Evolutionary conservation across 2,329 filamentous ascomycete species (phyloP), one percentile per base, ranked within the genome.

Genomic region (Microdochium bolleyi): DNA sequence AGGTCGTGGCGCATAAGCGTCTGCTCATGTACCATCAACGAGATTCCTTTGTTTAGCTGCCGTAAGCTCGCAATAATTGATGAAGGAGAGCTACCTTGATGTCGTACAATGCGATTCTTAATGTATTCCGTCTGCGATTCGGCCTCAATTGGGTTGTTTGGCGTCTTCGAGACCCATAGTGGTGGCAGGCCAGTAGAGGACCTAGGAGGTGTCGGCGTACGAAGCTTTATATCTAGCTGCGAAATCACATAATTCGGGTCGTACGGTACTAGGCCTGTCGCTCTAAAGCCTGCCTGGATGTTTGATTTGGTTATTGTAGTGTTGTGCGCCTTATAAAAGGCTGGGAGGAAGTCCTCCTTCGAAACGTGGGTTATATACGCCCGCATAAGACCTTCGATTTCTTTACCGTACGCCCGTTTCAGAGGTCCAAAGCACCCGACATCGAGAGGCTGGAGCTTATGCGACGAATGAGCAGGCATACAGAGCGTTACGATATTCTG

Each of bases 261-360:
- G 48, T 62, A 59, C 55, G 61, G 65, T 51, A 66, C 56, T 55
- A 70, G 56, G 22, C 67, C 56, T 60, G 64, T 62, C 54, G 59
- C 62, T 60, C 55, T 49, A 57, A 69, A 68, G 52, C 58, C 57
- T 62, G 52, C 54, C 49, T 56, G 41, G 32, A 63, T 62, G 54
- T 68, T 69, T 53, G 56, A 51, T 49, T 53, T 14, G 49, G 57
- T 67, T 50, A 69, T 58, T 51, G 58, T 53, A 41, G 55, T n/a
- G 13, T 54, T 49, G 59, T 59, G 64, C 24, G 63, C 64, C 44
- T 57, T 56, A 27, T 57, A 53, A 56, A 64, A 67, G 49, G 56
- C 58, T 53, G 55, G 54, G 53, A 62, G 53, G 54, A 63, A 64
- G 34, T 63, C 60, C 11, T 54, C 49, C 53, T 65, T 41, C n/a